Base-by-base conservation (phyloP, 2,329 filamentous ascomycete genomes). In the Phyllosticta citrichinensis region DNA sequence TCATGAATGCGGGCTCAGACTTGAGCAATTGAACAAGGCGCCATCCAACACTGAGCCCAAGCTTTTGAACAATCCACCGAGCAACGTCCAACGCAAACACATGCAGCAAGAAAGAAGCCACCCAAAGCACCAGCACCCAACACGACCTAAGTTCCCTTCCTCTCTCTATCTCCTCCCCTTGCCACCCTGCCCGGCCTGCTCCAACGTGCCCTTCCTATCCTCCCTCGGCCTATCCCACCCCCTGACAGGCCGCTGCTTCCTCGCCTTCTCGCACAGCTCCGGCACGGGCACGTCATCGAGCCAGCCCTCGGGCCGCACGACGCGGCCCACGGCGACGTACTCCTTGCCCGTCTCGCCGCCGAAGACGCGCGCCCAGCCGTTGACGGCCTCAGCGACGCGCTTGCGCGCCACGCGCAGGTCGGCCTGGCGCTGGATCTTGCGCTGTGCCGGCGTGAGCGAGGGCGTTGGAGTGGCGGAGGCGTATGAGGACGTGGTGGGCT, bases 291-390 rank as follows among this genome's bases (percentile, higher is more conserved):
- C 65, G 64, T 73, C 74, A 59, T 82, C 83, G 69, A 87, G 80
- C 70, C 86, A 79, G 77, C 85, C 78, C 62, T 83, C 80, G 63
- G 84, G 79, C 65, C 77, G 75, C 72, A 84, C 80, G 14, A 97
- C 83, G 71, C 81, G 83, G 3, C 94, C 94, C 4, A 95, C 88
- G 74, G 84, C 83, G 64, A 84, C 83, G 75, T 97, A 97, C 77
- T 90, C 91, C 69, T 87, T 83, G 71, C 85, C 89, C 61, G 87
- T 88, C 69, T 77, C 76, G 0, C 79, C 79, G 11, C 73, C 63
- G 64, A 97, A 97, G 76, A 97, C 91, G 57, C 82, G 79, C 63
- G 87, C 85, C 94, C 92, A 97, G 74, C 93, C 87, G 71, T 82
- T 78, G 61, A 99, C 78, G 12, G 84, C 83, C 22, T 85, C 82